Percentiles rank a stretch among this genome's conserved stretches.
phyloP scores from a whole-genome alignment of 345 rosid genomes.

The Sisymbrium altissimum region DNA sequence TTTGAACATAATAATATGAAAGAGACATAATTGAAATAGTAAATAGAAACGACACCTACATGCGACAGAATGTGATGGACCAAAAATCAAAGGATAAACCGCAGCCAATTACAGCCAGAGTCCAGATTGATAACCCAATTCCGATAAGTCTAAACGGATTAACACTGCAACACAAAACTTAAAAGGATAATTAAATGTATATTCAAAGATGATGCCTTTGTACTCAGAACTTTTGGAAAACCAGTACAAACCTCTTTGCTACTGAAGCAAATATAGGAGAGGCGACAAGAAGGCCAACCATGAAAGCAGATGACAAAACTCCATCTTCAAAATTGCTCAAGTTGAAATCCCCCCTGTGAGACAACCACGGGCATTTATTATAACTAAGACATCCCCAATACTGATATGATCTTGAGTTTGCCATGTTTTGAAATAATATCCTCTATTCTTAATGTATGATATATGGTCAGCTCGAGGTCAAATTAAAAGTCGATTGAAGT shows the following conservation, averaged over 20 bases:
- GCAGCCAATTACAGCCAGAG: constrained; percentile 71
- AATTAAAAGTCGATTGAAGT: not conserved
- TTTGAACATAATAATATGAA: not conserved
- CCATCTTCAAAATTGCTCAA: constrained; percentile 91
- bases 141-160: constrained; percentile 97
- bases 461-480: not conserved
- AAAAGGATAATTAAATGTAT: not conserved
- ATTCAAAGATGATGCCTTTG: not conserved
- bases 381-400: not conserved
- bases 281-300: constrained; percentile 94
- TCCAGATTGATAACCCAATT: constrained; percentile 87
- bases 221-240: not conserved
- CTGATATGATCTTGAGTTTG: not conserved
- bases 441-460: not conserved
- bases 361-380: not conserved
- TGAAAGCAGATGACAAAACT: constrained; percentile 84
- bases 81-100: constrained; percentile 83
- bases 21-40: not conserved
- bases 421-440: not conserved
- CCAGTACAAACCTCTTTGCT: constrained; percentile 63
- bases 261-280: constrained; percentile 90
- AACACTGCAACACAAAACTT: constrained; percentile 45
- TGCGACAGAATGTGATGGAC: constrained; percentile 81
- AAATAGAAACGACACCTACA: constrained; percentile 46
- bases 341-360: constrained; percentile 70